Percentiles rank a stretch among this genome's conserved stretches.
Evolutionary conservation across 179 eudicot genomes (phyloP).

Genomic region (Spinacia oleracea): DNA sequence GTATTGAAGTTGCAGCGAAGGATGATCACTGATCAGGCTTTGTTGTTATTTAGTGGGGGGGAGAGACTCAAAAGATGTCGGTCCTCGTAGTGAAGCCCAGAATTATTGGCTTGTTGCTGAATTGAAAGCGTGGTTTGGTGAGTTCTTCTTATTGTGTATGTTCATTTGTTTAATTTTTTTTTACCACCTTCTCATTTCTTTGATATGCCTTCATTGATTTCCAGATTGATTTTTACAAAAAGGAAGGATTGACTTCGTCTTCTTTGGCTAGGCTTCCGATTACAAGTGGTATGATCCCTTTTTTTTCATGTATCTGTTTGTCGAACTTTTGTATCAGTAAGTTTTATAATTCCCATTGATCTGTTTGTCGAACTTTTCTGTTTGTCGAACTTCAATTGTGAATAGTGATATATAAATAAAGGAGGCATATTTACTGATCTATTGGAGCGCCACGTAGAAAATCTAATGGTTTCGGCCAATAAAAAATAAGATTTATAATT

Average conservation of each 20-base stretch:
- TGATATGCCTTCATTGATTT: conserved; percentile 87
- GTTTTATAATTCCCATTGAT: background rate
- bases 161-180: no score
- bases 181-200: background rate
- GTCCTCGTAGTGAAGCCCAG: conserved; percentile 97
- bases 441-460: no score
- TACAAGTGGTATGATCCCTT: no score
- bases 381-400: no score
- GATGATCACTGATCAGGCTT: conserved; percentile 69
- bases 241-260: conserved; percentile 89
- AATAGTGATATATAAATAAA: no score
- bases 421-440: no score
- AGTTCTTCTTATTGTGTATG: conserved; percentile 27
- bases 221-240: conserved; percentile 79
- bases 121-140: conserved; percentile 88
- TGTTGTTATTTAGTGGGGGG: conserved; percentile 97
- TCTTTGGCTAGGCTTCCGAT: conserved; percentile 72
- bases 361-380: no score
- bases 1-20: conserved; percentile 64
- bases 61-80: conserved; percentile 92
- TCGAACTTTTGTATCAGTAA: background rate
- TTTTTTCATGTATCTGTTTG: no score
- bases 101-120: conserved; percentile 98
- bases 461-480: no score
- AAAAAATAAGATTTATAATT: no score